These are phyloP conservation scores for Extremus antarcticus DNA, from an alignment of 495 filamentous ascomycete genomes.

Conservation along the genomic window DNA sequence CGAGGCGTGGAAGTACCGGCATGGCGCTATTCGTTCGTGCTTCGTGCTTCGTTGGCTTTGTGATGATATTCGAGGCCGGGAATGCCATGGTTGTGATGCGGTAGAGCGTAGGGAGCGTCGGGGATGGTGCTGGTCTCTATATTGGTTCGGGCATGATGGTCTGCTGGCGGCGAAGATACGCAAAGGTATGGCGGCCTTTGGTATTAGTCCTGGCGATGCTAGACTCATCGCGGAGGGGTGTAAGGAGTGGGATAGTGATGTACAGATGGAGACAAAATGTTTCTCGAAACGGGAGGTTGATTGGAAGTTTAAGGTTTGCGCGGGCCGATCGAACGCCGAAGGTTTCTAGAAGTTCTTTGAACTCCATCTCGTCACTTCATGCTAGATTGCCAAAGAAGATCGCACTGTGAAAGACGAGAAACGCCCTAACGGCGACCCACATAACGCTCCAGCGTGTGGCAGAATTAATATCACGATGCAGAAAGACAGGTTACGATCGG, in stretches of 20 bases:
- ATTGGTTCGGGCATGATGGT: conserved; percentile 16
- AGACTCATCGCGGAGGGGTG: conserved; percentile 12
- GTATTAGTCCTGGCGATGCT: conserved; percentile 34
- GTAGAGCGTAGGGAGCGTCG: neutral
- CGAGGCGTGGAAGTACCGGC: conserved; percentile 53
- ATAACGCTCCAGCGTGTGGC: too few relatives aligned
- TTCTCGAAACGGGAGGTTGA: neutral
- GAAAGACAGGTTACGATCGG: too few relatives aligned
- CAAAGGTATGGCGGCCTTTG: conserved; percentile 40
- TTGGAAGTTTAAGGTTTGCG: neutral
- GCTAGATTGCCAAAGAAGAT: too few relatives aligned
- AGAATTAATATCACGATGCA: too few relatives aligned
- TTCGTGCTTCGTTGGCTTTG: conserved; percentile 8
- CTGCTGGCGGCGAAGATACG: conserved; percentile 37
- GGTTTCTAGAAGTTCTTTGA: too few relatives aligned
- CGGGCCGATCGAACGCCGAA: too few relatives aligned
- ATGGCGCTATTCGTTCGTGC: conserved; percentile 12
- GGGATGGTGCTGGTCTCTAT: conserved; percentile 36
- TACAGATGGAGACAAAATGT: neutral
- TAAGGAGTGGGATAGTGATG: neutral
- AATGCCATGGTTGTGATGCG: neutral
- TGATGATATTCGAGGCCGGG: neutral
- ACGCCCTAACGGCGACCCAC: too few relatives aligned
- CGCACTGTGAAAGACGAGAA: too few relatives aligned
- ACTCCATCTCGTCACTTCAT: too few relatives aligned